A percentile compares a stretch with the other conserved stretches of the same genome.
Conservation (phyloP, 805 yeast genomes). For the Metschnikowia amazonensis region DNA sequence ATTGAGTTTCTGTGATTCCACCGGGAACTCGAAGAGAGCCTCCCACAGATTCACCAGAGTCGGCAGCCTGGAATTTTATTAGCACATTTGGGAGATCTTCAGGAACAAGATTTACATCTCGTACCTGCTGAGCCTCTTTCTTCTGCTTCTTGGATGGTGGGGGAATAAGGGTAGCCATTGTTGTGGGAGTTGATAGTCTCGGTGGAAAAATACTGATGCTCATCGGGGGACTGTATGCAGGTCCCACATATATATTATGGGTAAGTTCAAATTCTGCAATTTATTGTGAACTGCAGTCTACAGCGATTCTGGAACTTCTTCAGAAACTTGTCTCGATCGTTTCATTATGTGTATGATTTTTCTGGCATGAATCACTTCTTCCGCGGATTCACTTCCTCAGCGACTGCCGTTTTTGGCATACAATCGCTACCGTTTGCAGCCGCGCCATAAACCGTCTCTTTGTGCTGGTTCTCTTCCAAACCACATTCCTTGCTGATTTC, state of each 20-base stretch:
- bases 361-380: neutral
- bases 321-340: no score
- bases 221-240: slow-evolving; percentile 11
- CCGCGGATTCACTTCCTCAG: neutral
- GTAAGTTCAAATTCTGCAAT: no score
- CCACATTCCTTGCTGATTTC: neutral
- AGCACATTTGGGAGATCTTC: slow-evolving; percentile 80
- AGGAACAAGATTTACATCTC: slow-evolving; percentile 72
- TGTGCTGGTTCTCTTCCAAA: neutral
- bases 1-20: slow-evolving; percentile 73
- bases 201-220: slow-evolving; percentile 14
- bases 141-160: slow-evolving; percentile 90
- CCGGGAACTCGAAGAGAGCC: slow-evolving; percentile 91
- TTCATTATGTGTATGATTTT: no score
- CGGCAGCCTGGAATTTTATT: slow-evolving; percentile 87
- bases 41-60: slow-evolving; percentile 82
- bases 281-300: no score
- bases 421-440: slow-evolving; percentile 1
- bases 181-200: neutral
- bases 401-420: neutral
- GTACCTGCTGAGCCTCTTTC: slow-evolving; percentile 75
- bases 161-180: slow-evolving; percentile 89
- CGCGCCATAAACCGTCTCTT: neutral
- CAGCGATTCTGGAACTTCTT: no score
- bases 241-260: neutral